Percentiles rank a stretch among this genome's conserved stretches.
Conservation (phyloP, 169 alveolate genomes). For the Plasmodium vinckei region DNA sequence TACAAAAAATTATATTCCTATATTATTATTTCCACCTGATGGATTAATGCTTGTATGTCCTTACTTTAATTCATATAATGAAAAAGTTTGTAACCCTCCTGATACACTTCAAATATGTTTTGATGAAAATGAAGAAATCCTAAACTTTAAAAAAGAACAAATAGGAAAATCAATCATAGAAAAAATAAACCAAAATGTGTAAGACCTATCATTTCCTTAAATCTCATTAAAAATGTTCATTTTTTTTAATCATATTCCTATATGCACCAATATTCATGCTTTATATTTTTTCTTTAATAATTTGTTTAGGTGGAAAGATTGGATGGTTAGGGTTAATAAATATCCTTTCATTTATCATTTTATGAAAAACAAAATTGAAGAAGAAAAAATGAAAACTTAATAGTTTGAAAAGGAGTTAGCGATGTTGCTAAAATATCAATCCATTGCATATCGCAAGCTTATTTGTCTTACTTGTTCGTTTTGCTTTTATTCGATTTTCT, state of each 20-base stretch:
- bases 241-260: background rate
- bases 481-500: no score
- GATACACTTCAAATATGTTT: conserved; percentile 22
- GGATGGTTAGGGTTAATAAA: conserved; percentile 40
- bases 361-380: conserved; percentile 16
- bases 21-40: conserved; percentile 82
- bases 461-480: no score
- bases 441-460: no score
- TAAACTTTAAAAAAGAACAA: conserved; percentile 17
- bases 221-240: background rate
- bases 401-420: no score
- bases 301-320: conserved; percentile 53
- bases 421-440: no score
- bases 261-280: background rate
- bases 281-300: background rate
- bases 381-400: background rate
- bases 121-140: conserved; percentile 29
- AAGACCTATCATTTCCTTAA: conserved; percentile 6
- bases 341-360: conserved; percentile 49
- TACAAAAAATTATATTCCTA: conserved; percentile 66
- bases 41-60: conserved; percentile 80
- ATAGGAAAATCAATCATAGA: conserved; percentile 44
- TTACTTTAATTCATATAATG: conserved; percentile 47
- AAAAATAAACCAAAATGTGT: conserved; percentile 24
- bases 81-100: conserved; percentile 56